These are phyloP conservation scores for Chenopodium album DNA, from an alignment of 148 eudicot species.

Conservation along the genomic window DNA sequence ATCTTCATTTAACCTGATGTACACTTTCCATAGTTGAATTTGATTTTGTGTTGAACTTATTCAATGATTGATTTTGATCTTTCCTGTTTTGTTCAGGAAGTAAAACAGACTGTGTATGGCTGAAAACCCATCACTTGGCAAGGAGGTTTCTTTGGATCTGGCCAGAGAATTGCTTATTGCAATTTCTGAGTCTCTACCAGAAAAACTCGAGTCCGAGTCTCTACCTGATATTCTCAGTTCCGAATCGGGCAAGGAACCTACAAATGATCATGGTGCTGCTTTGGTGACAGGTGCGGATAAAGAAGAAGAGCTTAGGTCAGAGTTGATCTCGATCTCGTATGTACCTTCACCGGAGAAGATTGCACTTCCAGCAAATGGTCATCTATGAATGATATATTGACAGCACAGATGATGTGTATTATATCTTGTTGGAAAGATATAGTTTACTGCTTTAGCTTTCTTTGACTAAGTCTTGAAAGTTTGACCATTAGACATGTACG, in stretches of 20 bases:
- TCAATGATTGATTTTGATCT: background rate
- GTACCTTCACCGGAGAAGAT: conserved; percentile 30
- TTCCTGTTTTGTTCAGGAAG: background rate
- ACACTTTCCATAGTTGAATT: background rate
- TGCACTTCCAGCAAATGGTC: conserved; percentile 23
- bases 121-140: conserved; percentile 25
- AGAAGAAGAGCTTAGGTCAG: conserved; percentile 41
- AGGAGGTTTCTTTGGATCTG: conserved; percentile 44
- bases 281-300: conserved; percentile 12
- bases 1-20: background rate
- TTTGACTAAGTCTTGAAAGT: conserved; percentile 14
- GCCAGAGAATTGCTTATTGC: conserved; percentile 53
- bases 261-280: conserved; percentile 4
- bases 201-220: conserved; percentile 12
- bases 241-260: conserved; percentile 3
- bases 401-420: background rate
- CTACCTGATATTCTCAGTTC: conserved; percentile 29
- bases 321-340: conserved; percentile 50
- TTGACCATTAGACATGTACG: background rate
- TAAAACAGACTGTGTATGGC: conserved; percentile 20
- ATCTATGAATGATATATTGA: background rate
- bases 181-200: conserved; percentile 44
- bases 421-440: conserved; percentile 6
- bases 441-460: conserved; percentile 10
- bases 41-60: background rate